These are phyloP conservation scores for Rubroshorea leprosula DNA, from an alignment of 345 rosid genomes.

Conservation along the genomic window DNA sequence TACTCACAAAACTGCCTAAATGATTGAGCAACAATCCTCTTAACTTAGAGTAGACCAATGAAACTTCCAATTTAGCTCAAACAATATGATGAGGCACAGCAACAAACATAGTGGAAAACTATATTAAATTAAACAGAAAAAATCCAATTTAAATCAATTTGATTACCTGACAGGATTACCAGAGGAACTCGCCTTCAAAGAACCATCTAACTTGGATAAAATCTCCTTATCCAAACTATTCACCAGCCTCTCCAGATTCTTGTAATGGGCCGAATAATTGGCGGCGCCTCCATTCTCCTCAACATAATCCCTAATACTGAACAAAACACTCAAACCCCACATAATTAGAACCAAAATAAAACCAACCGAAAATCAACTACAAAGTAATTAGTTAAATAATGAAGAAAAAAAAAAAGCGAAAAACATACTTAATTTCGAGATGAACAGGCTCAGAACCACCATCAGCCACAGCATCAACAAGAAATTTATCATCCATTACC, in stretches of 20 bases:
- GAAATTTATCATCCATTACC: conserved; percentile 47
- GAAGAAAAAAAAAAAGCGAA: not conserved
- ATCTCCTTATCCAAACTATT: conserved; percentile 38
- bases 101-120: not conserved
- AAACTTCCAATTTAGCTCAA: not conserved
- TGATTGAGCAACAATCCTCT: too few species aligned
- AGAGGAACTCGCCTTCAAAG: conserved; percentile 27
- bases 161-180: conserved; percentile 33
- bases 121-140: not conserved
- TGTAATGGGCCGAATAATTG: conserved; percentile 51
- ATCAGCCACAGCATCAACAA: conserved; percentile 54
- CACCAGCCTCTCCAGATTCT: conserved; percentile 56
- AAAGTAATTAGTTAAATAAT: not conserved
- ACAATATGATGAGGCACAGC: not conserved
- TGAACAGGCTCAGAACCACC: conserved; percentile 53
- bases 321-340: not conserved
- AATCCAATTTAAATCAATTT: not conserved
- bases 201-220: conserved; percentile 36
- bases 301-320: conserved; percentile 54
- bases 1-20: not conserved
- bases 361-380: conserved; percentile 4
- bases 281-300: conserved; percentile 30
- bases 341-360: not conserved
- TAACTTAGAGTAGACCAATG: too few species aligned
- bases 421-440: conserved; percentile 58